Evolutionary conservation across 306 rosid species (phyloP), one percentile per base, ranked within the genome.

Genomic region (Mimosa pudica): DNA sequence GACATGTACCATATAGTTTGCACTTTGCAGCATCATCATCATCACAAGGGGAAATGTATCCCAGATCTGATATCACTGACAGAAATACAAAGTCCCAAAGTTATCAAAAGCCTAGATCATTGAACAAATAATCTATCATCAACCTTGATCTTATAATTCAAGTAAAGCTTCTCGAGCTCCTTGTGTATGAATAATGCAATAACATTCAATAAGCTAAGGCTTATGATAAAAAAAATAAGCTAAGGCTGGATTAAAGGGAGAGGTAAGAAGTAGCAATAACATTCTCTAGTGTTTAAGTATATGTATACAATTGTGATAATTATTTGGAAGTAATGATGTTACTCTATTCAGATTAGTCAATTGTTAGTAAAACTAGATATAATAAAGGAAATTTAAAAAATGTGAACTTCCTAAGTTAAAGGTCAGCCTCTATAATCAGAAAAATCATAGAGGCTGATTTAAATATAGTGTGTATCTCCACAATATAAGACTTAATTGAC

Each of bases 71-170:
- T 88, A 79, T 90, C 94, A 70, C 89, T 87, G 8, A 94, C 79
- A 44, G 92, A 94, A 70, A 86, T 58, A 77, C 96, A 92, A 61
- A 94, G 93, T 81, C 98, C 97, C 87, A 92, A 92, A 79, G 46
- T 90, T 88, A 51, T 94, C 79, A 72, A 92, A 81, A 75, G 92
- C 94, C 94, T 94, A 68, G 83, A 84, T 63, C 45, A 72, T 76
- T 16, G 69, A 7, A 83, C 67, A 80, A 24, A 24, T 0, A 73
- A 62, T 49, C 74, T 38, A 81, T 77, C 84, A 76, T 46, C 61
- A 38, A 79, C 45, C 18, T 35, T 71, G 68, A 20, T 92, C 92
- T 86, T 92, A 73, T 24, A 24, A 24, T 92, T 97, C 77, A 92
- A 61, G 89, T 90, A 89, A 79, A 90, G 89, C 71, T 85, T 92